These are phyloP conservation scores for Coffea eugenioides DNA, from an alignment of 257 asterid genomes.

Conservation along the genomic window DNA sequence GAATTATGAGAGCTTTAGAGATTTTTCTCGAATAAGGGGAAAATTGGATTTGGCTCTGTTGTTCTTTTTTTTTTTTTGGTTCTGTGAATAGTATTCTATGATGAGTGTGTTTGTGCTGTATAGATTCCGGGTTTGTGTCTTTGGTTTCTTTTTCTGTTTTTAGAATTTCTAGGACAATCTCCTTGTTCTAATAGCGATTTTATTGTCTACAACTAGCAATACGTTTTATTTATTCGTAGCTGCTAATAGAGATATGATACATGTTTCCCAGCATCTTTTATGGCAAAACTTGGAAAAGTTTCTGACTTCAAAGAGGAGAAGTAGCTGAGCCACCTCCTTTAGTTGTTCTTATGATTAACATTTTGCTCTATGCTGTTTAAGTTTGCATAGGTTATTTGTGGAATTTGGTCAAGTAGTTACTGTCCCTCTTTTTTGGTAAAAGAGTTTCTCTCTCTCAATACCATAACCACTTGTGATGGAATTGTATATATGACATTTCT, in stretches of 20 bases:
- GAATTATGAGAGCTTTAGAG: no score
- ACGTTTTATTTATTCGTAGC: no score
- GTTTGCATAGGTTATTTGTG: not conserved
- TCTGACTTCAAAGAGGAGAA: not conserved
- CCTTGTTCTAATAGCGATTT: not conserved
- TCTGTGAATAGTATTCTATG: no score
- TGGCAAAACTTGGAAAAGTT: not conserved
- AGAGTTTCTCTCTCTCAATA: not conserved
- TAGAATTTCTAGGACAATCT: not conserved
- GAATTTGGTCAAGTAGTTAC: not conserved
- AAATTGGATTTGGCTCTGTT: no score
- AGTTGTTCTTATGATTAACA: not conserved
- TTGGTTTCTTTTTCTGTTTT: no score
- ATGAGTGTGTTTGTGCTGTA: no score
- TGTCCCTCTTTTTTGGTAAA: not conserved
- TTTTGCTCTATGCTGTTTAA: no score
- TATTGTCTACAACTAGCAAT: not conserved
- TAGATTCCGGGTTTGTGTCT: no score
- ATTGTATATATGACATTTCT: no score
- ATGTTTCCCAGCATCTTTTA: not conserved
- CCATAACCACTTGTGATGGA: not conserved
- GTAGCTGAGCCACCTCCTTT: no score
- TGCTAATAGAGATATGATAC: not conserved
- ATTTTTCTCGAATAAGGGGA: no score
- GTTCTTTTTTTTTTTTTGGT: no score